Evolutionary conservation across 192 early-diverging fungal genomes (phyloP).

Genomic region (Funneliformis mosseae): DNA sequence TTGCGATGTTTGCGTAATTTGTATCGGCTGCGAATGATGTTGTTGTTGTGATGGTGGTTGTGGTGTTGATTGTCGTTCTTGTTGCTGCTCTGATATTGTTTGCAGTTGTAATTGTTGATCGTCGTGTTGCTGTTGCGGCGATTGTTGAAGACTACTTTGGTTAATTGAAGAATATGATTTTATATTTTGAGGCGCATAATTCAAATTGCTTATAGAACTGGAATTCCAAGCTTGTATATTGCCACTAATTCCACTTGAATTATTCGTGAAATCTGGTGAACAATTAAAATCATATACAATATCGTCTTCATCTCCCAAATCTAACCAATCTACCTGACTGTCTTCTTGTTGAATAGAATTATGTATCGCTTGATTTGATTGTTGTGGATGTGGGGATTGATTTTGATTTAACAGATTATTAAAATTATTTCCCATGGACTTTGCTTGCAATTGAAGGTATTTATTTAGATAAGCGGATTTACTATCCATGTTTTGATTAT

Average conservation of each 20-base stretch:
- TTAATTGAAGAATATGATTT: constrained; percentile 29
- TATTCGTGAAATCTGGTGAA: background rate
- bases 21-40: background rate
- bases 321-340: constrained; percentile 23
- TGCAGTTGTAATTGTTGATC: constrained; percentile 5
- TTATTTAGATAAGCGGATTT: constrained; percentile 20
- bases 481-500: background rate
- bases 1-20: background rate
- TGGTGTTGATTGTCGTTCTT: background rate
- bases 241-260: background rate
- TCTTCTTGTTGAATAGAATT: constrained; percentile 15
- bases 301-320: constrained; percentile 14
- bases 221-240: constrained; percentile 25
- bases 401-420: constrained; percentile 27
- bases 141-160: constrained; percentile 18
- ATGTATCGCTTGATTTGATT: constrained; percentile 12
- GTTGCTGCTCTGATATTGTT: constrained; percentile 8
- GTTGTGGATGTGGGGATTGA: background rate
- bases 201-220: constrained; percentile 17
- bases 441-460: constrained; percentile 26
- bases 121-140: constrained; percentile 5
- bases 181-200: constrained; percentile 14
- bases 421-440: background rate
- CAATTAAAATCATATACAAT: constrained; percentile 33
- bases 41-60: background rate